phyloP scores from a whole-genome alignment of 768 basidiomycete genomes.

The Mycena crocata region DNA sequence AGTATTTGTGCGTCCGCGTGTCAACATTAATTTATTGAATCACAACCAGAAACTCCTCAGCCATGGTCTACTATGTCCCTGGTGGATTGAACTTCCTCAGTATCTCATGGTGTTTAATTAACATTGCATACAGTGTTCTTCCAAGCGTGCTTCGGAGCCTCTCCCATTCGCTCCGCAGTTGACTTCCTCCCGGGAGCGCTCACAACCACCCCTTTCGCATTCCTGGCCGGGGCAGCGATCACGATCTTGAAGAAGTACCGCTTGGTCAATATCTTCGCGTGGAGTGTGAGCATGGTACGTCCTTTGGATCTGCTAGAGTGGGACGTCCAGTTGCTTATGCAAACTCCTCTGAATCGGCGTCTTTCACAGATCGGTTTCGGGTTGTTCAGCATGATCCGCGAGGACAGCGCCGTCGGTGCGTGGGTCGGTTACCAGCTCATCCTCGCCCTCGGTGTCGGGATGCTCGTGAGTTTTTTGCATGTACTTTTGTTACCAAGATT shows the following conservation, averaged over 20 bases:
- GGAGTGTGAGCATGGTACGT: constrained; percentile 46
- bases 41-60: constrained; percentile 26
- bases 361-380: constrained; percentile 56
- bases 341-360: too few species aligned
- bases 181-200: constrained; percentile 48
- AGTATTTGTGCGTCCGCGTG: constrained; percentile 31
- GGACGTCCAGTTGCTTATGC: too few species aligned
- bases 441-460: constrained; percentile 2
- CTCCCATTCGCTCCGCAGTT: constrained; percentile 50
- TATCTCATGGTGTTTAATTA: background rate
- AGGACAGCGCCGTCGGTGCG: constrained; percentile 29
- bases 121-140: constrained; percentile 47
- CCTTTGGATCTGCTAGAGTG: too few species aligned
- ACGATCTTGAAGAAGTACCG: constrained; percentile 46
- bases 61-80: constrained; percentile 48
- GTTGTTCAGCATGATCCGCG: constrained; percentile 39
- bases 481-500: background rate
- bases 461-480: background rate
- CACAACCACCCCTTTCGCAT: constrained; percentile 49
- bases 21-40: background rate
- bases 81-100: background rate
- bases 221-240: constrained; percentile 48
- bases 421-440: constrained; percentile 45
- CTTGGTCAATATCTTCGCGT: constrained; percentile 47
- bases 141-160: constrained; percentile 52